Percentiles rank a stretch among this genome's conserved stretches.
These are phyloP conservation scores for Aspergillus kassunensis DNA, from an alignment of 495 filamentous ascomycete species.

Conservation along the genomic window DNA sequence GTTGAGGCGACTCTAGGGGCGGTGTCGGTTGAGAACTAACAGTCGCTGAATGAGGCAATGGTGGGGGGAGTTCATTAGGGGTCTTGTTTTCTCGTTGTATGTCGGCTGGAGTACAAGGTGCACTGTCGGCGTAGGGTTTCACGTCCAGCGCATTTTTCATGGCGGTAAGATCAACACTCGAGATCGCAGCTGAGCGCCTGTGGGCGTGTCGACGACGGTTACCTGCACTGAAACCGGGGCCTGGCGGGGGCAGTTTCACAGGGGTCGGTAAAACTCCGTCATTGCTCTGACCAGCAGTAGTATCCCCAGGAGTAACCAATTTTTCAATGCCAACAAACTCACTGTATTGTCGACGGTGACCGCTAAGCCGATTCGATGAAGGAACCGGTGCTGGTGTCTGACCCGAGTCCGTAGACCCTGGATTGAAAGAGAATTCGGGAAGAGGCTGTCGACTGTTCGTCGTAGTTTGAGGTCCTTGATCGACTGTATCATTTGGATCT, in stretches of 20 bases:
- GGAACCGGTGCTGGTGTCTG: slow-evolving; percentile 30
- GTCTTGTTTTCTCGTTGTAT: slow-evolving; percentile 22
- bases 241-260: slow-evolving; percentile 43
- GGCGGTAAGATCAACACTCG: slow-evolving; percentile 73
- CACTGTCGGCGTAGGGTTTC: slow-evolving; percentile 53
- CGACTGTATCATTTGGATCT: slow-evolving; percentile 22
- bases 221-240: slow-evolving; percentile 36
- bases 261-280: slow-evolving; percentile 51
- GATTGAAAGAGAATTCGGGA: slow-evolving; percentile 65
- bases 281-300: slow-evolving; percentile 61
- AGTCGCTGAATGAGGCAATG: slow-evolving; percentile 35
- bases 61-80: slow-evolving; percentile 30
- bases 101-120: slow-evolving; percentile 65
- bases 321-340: slow-evolving; percentile 77
- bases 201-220: slow-evolving; percentile 72
- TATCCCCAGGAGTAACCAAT: slow-evolving; percentile 50
- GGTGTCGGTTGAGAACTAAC: slow-evolving; percentile 29
- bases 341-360: slow-evolving; percentile 70
- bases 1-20: slow-evolving; percentile 37
- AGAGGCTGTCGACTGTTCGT: slow-evolving; percentile 39
- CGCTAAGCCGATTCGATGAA: slow-evolving; percentile 36
- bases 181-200: slow-evolving; percentile 80
- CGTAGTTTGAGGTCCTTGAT: slow-evolving; percentile 14
- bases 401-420: slow-evolving; percentile 34
- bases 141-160: slow-evolving; percentile 58